Evolutionary conservation across 208 protist genomes (phyloP), one percentile per base, ranked within the genome.

Genomic region (Trypanosoma rangeli): DNA sequence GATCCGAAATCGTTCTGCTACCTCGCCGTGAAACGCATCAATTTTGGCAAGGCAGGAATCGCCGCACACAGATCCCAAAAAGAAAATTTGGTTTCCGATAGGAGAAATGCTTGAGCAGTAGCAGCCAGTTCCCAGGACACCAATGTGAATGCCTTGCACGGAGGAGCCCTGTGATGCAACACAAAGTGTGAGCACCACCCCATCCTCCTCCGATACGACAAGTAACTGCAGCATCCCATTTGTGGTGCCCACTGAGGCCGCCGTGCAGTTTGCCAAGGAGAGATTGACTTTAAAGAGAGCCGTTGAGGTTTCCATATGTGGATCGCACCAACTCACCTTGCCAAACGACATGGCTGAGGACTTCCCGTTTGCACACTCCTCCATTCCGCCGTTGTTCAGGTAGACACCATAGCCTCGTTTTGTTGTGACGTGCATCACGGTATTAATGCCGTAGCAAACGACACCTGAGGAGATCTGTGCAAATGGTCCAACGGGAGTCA

Each of bases 321-420:
- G 49, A 58, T 84, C 79, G 49, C 66, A 56, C 89, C 91, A 96
- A 12, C 80, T 54, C 10, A 75, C 55, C 31, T 79, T 77, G 15
- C 78, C 70, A 71, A 75, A 90, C 1, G 69, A 75, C 10, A 88
- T 61, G 12, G 88, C 76, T 0, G 76, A 72, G 0, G 83, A 84
- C 44, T 84, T 81, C 15, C 73, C 37, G 46, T 74, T 81, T 53
- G 77, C 73, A 61, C 74, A 79, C 76, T 94, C 87, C 42, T 97
- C 92, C 57, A 81, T 74, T 3, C 89, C 92, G 52, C 70, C 78
- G 7, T 76, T 63, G 68, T 97, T 97, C 55, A 93, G 63, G 68
- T 86, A 90, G 20, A 74, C 83, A n/a, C 87, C 87, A 62, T 81
- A 94, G 64, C 82, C 86, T 53, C 83, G 79, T 61, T 89, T 93